Evolutionary conservation across 2,329 filamentous ascomycete species (phyloP).

Genomic region (Cladosporium phlei): DNA sequence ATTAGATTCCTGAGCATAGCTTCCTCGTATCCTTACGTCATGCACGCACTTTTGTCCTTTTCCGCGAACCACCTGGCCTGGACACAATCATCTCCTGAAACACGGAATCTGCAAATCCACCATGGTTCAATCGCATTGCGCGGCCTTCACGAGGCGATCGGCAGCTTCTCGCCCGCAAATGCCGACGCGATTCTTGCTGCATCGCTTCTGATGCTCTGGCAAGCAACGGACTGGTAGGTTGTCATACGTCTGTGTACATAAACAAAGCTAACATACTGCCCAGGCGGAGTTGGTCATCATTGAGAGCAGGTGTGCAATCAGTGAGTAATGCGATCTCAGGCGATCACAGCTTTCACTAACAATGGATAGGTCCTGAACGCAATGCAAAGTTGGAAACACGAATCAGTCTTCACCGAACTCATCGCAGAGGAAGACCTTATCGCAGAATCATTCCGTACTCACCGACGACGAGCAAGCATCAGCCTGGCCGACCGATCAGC

Average conservation of each 20-base stretch:
- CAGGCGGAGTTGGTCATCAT: constrained; percentile 86
- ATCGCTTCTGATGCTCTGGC: constrained; percentile 90
- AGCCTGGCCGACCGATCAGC: constrained; percentile 21
- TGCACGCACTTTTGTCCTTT: constrained; percentile 87
- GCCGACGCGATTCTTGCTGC: constrained; percentile 89
- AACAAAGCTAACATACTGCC: constrained; percentile 17
- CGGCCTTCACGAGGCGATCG: constrained; percentile 82
- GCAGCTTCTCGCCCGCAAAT: constrained; percentile 75
- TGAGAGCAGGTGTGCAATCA: constrained; percentile 86
- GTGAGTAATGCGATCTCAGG: constrained; percentile 49
- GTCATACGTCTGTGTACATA: neutral
- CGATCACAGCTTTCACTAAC: constrained; percentile 17
- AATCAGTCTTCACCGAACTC: constrained; percentile 79
- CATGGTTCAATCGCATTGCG: constrained; percentile 81
- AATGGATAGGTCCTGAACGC: constrained; percentile 70
- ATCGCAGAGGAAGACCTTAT: constrained; percentile 63
- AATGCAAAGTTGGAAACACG: constrained; percentile 84
- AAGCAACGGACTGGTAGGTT: constrained; percentile 88
- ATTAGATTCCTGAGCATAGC: constrained; percentile 75
- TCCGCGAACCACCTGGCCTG: constrained; percentile 93
- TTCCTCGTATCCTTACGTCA: constrained; percentile 77
- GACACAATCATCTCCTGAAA: constrained; percentile 78
- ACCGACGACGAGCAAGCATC: constrained; percentile 18
- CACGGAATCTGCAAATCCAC: constrained; percentile 82
- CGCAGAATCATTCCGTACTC: constrained; percentile 20